Evolutionary conservation across 2,329 filamentous ascomycete species (phyloP).

Genomic region (Cytospora chrysosperma): DNA sequence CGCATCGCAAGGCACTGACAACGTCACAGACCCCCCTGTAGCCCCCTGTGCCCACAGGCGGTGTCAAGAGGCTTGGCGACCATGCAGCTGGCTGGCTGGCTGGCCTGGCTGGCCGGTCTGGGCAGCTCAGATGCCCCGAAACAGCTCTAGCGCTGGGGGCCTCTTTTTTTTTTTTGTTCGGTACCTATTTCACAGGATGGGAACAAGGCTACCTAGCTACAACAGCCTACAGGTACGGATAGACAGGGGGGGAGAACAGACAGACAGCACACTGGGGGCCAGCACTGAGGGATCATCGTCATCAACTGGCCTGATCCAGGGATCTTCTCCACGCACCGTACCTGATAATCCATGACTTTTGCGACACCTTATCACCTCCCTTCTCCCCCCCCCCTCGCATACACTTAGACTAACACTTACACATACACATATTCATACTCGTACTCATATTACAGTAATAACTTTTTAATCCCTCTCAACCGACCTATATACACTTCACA

Average conservation of each 20-base stretch:
- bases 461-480: neutral
- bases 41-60: slow-evolving; percentile 1
- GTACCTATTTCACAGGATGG: too few relatives aligned
- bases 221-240: too few relatives aligned
- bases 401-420: too few relatives aligned
- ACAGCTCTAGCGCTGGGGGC: slow-evolving; percentile 1
- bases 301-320: neutral
- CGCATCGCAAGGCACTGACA: neutral
- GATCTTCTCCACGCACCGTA: too few relatives aligned
- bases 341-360: too few relatives aligned
- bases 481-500: neutral
- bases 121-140: neutral
- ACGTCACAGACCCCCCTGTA: neutral
- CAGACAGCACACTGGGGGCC: neutral
- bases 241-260: neutral
- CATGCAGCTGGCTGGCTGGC: too few relatives aligned
- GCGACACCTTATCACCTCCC: neutral
- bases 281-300: neutral
- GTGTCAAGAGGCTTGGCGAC: slow-evolving; percentile 1
- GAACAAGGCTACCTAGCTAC: too few relatives aligned
- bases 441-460: neutral
- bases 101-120: too few relatives aligned
- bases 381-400: neutral
- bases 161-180: neutral
- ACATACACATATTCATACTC: too few relatives aligned